Base-by-base conservation (phyloP, 1,284 basidiomycete species). In the Cryptococcus wingfieldii region DNA sequence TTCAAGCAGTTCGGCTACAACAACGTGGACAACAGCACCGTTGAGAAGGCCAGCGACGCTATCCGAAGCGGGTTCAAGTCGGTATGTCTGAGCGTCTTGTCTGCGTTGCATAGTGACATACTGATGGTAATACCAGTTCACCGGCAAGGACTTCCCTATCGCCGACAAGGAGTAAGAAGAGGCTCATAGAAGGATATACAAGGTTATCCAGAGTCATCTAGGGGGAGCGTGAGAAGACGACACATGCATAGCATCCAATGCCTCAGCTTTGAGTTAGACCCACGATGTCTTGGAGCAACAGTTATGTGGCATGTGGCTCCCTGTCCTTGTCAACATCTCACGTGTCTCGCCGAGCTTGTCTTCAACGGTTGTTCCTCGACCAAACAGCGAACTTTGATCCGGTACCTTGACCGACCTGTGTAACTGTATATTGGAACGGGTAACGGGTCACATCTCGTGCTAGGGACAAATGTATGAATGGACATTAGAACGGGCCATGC, bases 11-110 rank as follows among this genome's bases (percentile, higher is more conserved):
- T 64, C 25, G 77, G 77, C 31, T 66, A 77, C 61, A 62, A 59
- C 25, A 42, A 42, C 19, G 70, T 72, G 60, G 60, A 50, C 43
- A 64, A 55, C 23, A 43, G 51, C 8, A 78, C 74, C 14, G 75
- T 72, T 51, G 77, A 78, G 67, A 77, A 77, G 70, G 76, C 77
- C 68, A 75, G 72, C 43, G 77, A 79, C 61, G 77, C 76, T 28
- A 53, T 78, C 56, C 66, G 76, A 54, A 61, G 58, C 4, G 65
- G 57, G n/a, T 76, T 77, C 72, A 77, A 77, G 69, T 77, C 76
- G 74, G 58, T 72, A 41, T 18, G 48, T 50, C 49, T 19, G 28
- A 27, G 37, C 47, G 19, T 16, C 5, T n/a, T 38, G 7, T 37
- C 47, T 19, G 19, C 37, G 7, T 18, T 18, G 18, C 23, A 23